These are phyloP conservation scores for Metschnikowia lunata DNA, from an alignment of 805 yeast species.

Conservation along the genomic window DNA sequence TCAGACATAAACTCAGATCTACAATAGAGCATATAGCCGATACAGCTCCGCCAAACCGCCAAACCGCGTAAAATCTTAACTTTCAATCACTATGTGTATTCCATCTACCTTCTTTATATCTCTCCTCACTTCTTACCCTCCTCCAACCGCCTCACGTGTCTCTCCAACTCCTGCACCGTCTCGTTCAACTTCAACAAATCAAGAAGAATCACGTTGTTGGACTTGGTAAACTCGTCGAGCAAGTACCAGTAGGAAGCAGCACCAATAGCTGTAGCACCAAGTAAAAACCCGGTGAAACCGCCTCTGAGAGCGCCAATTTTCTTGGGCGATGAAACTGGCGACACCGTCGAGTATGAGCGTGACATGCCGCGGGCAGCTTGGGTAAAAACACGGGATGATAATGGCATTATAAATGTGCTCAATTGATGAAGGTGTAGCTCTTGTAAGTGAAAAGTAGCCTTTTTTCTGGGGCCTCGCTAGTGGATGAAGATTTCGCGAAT, in stretches of 20 bases:
- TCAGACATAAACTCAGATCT: too few relatives aligned
- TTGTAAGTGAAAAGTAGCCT: too few relatives aligned
- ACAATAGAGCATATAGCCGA: too few relatives aligned
- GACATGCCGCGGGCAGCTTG: constrained; percentile 20
- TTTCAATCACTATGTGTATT: not conserved
- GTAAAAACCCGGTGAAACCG: constrained; percentile 68
- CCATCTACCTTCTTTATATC: not conserved
- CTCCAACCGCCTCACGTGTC: constrained; percentile 63
- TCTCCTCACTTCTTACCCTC: constrained; percentile 20
- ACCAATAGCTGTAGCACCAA: constrained; percentile 74
- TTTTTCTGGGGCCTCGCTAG: too few relatives aligned
- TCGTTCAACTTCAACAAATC: constrained; percentile 70
- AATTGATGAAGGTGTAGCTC: not conserved
- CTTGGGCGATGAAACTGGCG: constrained; percentile 24
- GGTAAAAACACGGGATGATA: constrained; percentile 2
- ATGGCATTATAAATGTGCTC: not conserved
- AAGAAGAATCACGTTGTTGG: constrained; percentile 67
- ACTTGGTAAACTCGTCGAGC: constrained; percentile 69
- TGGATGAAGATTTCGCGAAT: too few relatives aligned
- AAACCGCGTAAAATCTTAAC: too few relatives aligned
- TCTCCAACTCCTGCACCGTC: constrained; percentile 63
- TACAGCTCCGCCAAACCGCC: too few relatives aligned
- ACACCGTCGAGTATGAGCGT: constrained; percentile 23
- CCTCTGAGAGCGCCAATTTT: constrained; percentile 42
- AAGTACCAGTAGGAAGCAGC: constrained; percentile 73